Evolutionary conservation across 345 rosid genomes (phyloP).

Genomic region (Eucalyptus melliodora): DNA sequence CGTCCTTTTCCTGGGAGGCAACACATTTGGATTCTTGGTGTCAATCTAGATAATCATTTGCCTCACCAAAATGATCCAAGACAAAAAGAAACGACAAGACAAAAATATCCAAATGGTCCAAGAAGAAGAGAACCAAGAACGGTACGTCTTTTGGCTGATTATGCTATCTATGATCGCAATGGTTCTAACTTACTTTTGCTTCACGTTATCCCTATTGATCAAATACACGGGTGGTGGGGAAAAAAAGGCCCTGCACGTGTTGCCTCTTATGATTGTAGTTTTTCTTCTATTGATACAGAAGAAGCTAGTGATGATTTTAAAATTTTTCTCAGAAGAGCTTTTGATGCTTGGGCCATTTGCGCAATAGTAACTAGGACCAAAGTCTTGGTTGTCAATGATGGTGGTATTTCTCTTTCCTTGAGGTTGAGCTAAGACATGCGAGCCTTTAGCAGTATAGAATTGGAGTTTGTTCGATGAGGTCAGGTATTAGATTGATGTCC

Average conservation of each 20-base stretch:
- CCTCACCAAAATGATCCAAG: background rate
- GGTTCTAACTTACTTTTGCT: background rate
- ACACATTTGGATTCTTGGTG: background rate
- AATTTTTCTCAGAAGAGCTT: background rate
- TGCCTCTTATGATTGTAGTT: background rate
- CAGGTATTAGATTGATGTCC: background rate
- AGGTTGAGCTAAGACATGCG: background rate
- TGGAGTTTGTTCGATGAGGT: background rate
- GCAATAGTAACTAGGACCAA: too few species aligned
- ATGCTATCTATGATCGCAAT: background rate
- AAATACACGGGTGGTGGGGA: rapidly evolving
- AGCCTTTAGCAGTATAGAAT: background rate
- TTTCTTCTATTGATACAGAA: background rate
- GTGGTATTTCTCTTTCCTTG: too few species aligned
- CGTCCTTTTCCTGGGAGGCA: background rate
- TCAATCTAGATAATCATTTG: too few species aligned
- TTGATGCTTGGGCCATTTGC: rapidly evolving
- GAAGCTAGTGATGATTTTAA: background rate
- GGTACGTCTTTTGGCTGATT: rapidly evolving
- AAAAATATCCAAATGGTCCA: too few species aligned
- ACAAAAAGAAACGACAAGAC: too few species aligned
- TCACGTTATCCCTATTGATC: background rate
- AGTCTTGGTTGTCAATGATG: too few species aligned
- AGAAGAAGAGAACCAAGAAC: too few species aligned
- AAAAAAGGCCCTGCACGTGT: rapidly evolving